Evolutionary conservation across 2,329 filamentous ascomycete species (phyloP).

Genomic region (Phoma sp.): DNA sequence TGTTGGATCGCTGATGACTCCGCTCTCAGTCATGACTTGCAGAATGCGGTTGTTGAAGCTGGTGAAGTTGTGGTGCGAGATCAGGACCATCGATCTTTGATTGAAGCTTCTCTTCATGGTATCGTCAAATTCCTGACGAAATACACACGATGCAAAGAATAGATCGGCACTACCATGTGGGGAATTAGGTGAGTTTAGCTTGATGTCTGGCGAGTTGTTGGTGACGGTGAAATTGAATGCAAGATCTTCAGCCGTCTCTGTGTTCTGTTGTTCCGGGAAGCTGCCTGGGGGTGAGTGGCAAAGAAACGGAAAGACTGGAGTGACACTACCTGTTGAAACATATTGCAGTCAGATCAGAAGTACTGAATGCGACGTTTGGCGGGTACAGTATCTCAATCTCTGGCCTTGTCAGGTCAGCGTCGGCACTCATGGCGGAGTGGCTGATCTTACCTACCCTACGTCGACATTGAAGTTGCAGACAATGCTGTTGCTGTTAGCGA

Average conservation of each 20-base stretch:
- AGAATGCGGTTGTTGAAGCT: slow-evolving; percentile 46
- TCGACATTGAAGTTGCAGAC: slow-evolving; percentile 55
- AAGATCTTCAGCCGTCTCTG: slow-evolving; percentile 48
- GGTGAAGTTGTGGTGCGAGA: slow-evolving; percentile 50
- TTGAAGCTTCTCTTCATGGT: slow-evolving; percentile 52
- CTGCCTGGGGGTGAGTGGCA: slow-evolving; percentile 29
- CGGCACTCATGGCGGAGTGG: slow-evolving; percentile 4
- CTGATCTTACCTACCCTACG: slow-evolving; percentile 40
- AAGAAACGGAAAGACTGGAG: neutral
- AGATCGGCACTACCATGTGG: slow-evolving; percentile 48
- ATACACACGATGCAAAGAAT: slow-evolving; percentile 48
- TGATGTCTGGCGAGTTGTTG: slow-evolving; percentile 64
- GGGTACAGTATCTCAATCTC: slow-evolving; percentile 52
- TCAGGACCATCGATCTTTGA: slow-evolving; percentile 48
- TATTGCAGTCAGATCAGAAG: slow-evolving; percentile 48
- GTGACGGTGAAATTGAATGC: slow-evolving; percentile 49
- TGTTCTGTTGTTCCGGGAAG: slow-evolving; percentile 52
- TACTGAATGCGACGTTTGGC: slow-evolving; percentile 46
- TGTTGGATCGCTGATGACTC: slow-evolving; percentile 48
- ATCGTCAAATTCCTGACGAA: slow-evolving; percentile 50
- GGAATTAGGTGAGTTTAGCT: slow-evolving; percentile 44
- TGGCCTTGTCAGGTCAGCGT: slow-evolving; percentile 36
- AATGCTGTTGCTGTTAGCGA: slow-evolving; percentile 37
- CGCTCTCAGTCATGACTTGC: slow-evolving; percentile 45
- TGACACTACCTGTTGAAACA: slow-evolving; percentile 50